phyloP scores from a whole-genome alignment of 2,329 filamentous ascomycete species.

The Westerdykella aurantiaca region DNA sequence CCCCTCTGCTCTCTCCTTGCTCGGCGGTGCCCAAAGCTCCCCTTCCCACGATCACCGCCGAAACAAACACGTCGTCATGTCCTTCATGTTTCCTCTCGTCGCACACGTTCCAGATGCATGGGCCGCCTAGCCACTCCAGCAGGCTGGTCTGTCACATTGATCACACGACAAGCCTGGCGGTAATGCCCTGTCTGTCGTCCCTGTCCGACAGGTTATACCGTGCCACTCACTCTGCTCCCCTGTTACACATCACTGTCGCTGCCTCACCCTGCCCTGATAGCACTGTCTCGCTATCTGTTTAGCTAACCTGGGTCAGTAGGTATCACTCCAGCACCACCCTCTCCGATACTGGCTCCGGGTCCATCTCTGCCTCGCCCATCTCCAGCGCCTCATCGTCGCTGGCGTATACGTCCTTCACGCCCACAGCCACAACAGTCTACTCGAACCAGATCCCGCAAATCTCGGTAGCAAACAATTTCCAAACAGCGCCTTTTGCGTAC shows the following conservation, averaged over 20 bases:
- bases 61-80: slow-evolving; percentile 40
- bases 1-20: slow-evolving; percentile 24
- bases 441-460: slow-evolving; percentile 21
- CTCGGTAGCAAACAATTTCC: slow-evolving; percentile 31
- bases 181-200: slow-evolving; percentile 34
- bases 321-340: slow-evolving; percentile 48
- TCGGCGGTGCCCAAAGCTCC: slow-evolving; percentile 32
- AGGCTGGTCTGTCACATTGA: slow-evolving; percentile 40
- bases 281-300: slow-evolving; percentile 23
- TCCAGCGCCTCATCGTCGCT: slow-evolving; percentile 46
- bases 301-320: slow-evolving; percentile 40
- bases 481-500: slow-evolving; percentile 29
- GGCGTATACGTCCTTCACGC: slow-evolving; percentile 37
- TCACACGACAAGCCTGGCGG: slow-evolving; percentile 41
- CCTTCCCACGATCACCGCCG: slow-evolving; percentile 33
- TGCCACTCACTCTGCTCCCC: slow-evolving; percentile 35
- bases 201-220: slow-evolving; percentile 36
- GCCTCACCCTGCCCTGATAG: slow-evolving; percentile 25
- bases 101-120: slow-evolving; percentile 36
- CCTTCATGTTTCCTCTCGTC: slow-evolving; percentile 29
- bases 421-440: slow-evolving; percentile 31
- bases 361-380: slow-evolving; percentile 48
- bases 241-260: slow-evolving; percentile 37
- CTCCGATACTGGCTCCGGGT: slow-evolving; percentile 53
- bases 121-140: slow-evolving; percentile 35